Percentiles rank a stretch among this genome's conserved stretches.
phyloP scores from a whole-genome alignment of 2,329 filamentous ascomycete species.

The Aspergillus sp. region DNA sequence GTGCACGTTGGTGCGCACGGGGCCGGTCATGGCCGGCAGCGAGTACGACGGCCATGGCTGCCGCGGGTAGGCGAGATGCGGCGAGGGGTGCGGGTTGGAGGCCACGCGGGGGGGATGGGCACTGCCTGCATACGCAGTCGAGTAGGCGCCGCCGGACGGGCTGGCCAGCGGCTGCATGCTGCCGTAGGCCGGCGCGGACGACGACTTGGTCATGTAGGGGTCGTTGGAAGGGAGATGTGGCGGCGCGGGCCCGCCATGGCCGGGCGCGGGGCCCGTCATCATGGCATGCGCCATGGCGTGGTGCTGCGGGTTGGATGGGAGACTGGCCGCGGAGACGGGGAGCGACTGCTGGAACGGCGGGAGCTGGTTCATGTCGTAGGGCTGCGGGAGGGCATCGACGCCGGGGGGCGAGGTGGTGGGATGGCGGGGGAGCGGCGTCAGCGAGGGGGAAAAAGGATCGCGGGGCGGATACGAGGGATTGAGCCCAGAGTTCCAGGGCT shows the following conservation, averaged over 20 bases:
- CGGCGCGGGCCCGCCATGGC: too few species aligned
- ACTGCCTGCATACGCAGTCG: constrained; percentile 28
- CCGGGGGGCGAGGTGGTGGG: constrained; percentile 58
- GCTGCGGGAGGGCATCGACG: constrained; percentile 63
- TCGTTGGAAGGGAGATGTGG: constrained; percentile 50
- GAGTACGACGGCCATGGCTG: constrained; percentile 52
- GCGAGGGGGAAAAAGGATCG: constrained; percentile 57
- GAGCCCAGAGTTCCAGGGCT: constrained; percentile 43
- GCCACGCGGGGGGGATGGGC: constrained; percentile 50
- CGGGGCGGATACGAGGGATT: constrained; percentile 43
- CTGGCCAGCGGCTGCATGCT: constrained; percentile 47
- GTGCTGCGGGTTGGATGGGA: constrained; percentile 35
- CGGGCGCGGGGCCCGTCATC: constrained; percentile 37
- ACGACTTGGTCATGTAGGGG: constrained; percentile 55
- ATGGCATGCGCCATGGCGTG: constrained; percentile 44
- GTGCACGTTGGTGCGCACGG: constrained; percentile 75
- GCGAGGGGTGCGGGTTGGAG: constrained; percentile 20
- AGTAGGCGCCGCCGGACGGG: constrained; percentile 42
- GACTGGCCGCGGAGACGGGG: constrained; percentile 52
- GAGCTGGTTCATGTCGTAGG: constrained; percentile 63
- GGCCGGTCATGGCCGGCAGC: constrained; percentile 61
- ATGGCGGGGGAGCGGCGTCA: constrained; percentile 53
- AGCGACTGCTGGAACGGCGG: constrained; percentile 61
- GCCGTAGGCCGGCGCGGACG: constrained; percentile 47
- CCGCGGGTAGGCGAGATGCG: constrained; percentile 36